Base-by-base conservation (phyloP, 768 basidiomycete genomes). In the Calocera cornea region DNA sequence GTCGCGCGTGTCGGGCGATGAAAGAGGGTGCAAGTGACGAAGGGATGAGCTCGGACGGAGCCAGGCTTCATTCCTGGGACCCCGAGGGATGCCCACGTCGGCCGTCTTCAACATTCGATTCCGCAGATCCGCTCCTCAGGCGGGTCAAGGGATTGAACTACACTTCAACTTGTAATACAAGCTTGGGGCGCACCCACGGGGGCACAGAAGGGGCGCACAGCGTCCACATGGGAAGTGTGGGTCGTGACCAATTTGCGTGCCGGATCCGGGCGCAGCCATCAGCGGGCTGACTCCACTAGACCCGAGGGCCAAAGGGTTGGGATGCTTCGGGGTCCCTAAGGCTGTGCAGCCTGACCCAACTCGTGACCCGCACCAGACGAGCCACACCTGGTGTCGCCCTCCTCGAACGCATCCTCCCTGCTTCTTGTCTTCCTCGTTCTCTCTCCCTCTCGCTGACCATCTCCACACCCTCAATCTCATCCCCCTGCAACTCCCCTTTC, bases 11-110 rank as follows among this genome's bases (percentile, higher is more conserved):
- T 60, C 54, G 54, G 54, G 22, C 54, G 54, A 60, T 33, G 54
- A 60, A 60, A 60, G 54, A 60, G 54, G 54, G 54, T 60, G 54
- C 54, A 60, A 60, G 54, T 60, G 54, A 60, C 54, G 54, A 60
- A 33, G 54, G 54, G 10, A 60, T 17, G 27, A 33, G 54, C 27
- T 29, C 27, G 54, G 31, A 60, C 54, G 54, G 54, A 60, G 31
- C 54, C 54, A 60, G 54, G 54, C 22, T 17, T 33, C 7, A 29
- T 2, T 5, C 14, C 14, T 29, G 22, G 54, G 54, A 60, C 54
- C 54, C 54, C 54, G 22, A 8, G 22, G 19, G 27, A 60, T 10
- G 54, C 5, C 5, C 54, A 60, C 54, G 27, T 60, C 24, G 36
- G 5, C 31, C 31, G 12, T 29, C 54, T 60, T 31, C 54, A 60